Evolutionary conservation across 306 rosid genomes (phyloP), one percentile per base, ranked within the genome.

Genomic region (Citrullus mucosospermus): DNA sequence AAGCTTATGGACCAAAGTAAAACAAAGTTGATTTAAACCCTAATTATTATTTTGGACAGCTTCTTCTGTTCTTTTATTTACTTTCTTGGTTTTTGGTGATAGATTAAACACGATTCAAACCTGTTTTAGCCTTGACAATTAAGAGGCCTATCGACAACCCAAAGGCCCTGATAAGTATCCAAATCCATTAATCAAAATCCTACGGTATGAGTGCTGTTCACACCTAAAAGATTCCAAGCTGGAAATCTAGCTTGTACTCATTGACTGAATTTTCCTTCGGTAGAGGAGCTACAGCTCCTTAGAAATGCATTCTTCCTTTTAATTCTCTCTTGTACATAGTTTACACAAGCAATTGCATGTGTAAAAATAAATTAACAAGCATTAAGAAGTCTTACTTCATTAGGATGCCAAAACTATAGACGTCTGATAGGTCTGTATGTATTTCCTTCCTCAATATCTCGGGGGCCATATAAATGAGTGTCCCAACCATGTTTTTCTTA

Each of bases 401-500:
- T 72, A 92, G 82, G 71, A 94, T 56, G 54, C 97, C 96, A 73
- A 94, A 94, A 84, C 98, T 90, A 85, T 92, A 94, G 50, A 94
- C 96, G 68, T 94, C 98, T 36, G 98, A 92, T 57, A 89, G 85
- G 82, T 94, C 95, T 71, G 97, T 87, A 78, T 90, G 96, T 32
- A 91, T 78, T 81, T 89, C 92, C 88, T 94, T 94, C 83, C 79
- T 89, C 77, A 92, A 85, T 87, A 94, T 85, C 88, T 94, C 98
- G 83, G 98, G 98, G 46, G 98, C 93, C 98, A 94, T 92, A 80
- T 94, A 94, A 68, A 94, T 85, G 55, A 94, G 87, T 18, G 98
- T 94, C 67, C 97, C 98, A 77, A 94, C 98, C 97, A 94, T 91
- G 78, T 80, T 89, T 81, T 81, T 94, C 84, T 94, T 94, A 86